Percentiles rank a stretch among this genome's conserved stretches.
Conservation (phyloP, 306 rosid species). For the Gastrolobium bilobum region DNA sequence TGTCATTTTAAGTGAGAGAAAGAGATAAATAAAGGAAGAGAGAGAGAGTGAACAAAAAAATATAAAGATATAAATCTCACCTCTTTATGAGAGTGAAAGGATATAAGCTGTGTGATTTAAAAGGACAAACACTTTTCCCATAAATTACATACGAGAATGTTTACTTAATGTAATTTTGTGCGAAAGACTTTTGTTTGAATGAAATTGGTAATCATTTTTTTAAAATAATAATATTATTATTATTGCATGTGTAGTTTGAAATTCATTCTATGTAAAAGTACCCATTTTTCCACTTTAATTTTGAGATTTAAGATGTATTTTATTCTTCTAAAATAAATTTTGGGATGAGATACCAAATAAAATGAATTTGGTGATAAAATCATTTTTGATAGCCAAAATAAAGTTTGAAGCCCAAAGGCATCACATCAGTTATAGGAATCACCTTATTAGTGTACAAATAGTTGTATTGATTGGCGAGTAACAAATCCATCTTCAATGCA, state of each 20-base stretch:
- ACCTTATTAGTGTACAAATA: constrained; percentile 1
- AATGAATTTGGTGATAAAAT: not conserved
- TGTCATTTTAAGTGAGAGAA: too few relatives aligned
- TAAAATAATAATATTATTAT: too few relatives aligned
- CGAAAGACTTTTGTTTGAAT: not conserved
- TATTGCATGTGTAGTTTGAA: too few relatives aligned
- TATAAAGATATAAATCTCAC: too few relatives aligned
- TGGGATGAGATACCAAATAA: not conserved
- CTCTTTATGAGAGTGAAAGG: too few relatives aligned
- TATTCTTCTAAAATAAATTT: not conserved
- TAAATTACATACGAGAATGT: not conserved
- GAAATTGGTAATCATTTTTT: not conserved
- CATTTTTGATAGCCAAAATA: not conserved
- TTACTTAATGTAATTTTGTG: not conserved
- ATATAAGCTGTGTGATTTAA: too few relatives aligned
- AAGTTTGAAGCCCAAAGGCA: not conserved
- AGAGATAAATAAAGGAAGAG: too few relatives aligned
- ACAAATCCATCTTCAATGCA: not conserved
- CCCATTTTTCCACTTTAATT: not conserved
- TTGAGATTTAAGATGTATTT: not conserved
- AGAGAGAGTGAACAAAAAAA: too few relatives aligned
- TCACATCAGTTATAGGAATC: not conserved
- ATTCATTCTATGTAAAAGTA: not conserved
- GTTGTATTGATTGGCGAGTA: not conserved
- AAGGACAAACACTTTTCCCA: too few relatives aligned